phyloP scores from a whole-genome alignment of 495 filamentous ascomycete species.

The Penicillium dipodomyicola region DNA sequence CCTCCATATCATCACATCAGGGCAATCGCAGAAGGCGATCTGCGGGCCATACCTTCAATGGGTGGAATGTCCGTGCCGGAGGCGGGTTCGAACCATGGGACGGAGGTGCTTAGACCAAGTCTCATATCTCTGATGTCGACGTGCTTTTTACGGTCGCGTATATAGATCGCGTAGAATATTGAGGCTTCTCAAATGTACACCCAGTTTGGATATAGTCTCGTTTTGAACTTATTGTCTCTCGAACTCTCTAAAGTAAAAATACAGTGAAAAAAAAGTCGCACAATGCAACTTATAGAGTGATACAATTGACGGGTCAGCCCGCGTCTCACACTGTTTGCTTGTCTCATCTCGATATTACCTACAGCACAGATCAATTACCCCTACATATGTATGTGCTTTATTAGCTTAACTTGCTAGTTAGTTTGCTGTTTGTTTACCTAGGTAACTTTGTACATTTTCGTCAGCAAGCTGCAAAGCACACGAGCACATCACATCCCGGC shows the following conservation, averaged over 20 bases:
- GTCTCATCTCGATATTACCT: constrained; percentile 1
- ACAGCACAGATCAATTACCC: constrained; percentile 2
- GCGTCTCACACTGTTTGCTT: constrained; percentile 5
- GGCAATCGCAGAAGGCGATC: constrained; percentile 18
- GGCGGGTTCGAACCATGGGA: constrained; percentile 17
- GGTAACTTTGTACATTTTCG: neutral
- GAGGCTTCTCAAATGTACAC: neutral
- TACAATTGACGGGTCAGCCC: constrained; percentile 5
- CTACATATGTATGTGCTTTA: neutral
- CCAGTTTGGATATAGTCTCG: neutral
- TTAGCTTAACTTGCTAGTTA: constrained; percentile 10
- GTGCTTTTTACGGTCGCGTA: constrained; percentile 7
- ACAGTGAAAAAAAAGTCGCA: neutral
- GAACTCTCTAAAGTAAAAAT: neutral
- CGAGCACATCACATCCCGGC: constrained; percentile 3
- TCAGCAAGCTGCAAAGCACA: constrained; percentile 12
- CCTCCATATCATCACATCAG: constrained; percentile 27
- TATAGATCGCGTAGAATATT: neutral
- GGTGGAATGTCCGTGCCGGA: constrained; percentile 18
- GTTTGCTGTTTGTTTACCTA: neutral
- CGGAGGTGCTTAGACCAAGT: constrained; percentile 10
- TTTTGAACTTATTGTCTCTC: neutral
- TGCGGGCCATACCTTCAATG: constrained; percentile 20
- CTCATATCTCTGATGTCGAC: constrained; percentile 1
- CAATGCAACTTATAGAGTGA: neutral